A percentile compares a stretch with the other conserved stretches of the same genome.
Evolutionary conservation across 2,329 filamentous ascomycete species (phyloP).

Genomic region (Lizonia empirigonia): DNA sequence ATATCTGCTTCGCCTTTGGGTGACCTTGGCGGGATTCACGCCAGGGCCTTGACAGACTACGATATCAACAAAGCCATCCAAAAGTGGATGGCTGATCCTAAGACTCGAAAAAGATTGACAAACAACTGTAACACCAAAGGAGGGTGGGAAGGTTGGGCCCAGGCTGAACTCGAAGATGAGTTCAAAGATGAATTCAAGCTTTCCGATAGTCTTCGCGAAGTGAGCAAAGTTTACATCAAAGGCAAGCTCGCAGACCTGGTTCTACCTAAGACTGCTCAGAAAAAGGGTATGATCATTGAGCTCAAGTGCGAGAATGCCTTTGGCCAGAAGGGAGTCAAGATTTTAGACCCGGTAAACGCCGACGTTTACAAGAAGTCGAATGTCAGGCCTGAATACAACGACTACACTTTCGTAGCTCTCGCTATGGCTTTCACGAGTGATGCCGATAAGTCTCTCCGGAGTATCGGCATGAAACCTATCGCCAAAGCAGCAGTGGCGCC

Average conservation of each 20-base stretch:
- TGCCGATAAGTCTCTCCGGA: not conserved
- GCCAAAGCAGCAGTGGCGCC: no score
- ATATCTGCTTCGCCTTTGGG: not conserved
- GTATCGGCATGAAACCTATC: not conserved
- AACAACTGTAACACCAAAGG: no score
- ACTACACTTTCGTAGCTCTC: constrained; percentile 1
- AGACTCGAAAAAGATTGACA: no score
- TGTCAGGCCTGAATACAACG: not conserved
- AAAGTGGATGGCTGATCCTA: no score
- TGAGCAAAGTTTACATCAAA: not conserved
- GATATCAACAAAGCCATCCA: no score
- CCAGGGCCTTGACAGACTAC: not conserved
- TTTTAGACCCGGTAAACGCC: not conserved
- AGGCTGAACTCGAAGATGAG: not conserved
- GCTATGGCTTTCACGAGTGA: constrained; percentile 2
- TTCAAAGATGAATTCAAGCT: not conserved
- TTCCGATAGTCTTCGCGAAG: not conserved
- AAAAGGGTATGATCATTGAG: constrained; percentile 6
- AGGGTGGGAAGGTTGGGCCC: no score
- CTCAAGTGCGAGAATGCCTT: constrained; percentile 3
- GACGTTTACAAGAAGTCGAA: not conserved
- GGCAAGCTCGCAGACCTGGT: constrained; percentile 5
- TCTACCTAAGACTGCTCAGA: not conserved
- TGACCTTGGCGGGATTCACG: no score
- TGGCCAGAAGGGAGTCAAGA: not conserved